A percentile compares a stretch with the other conserved stretches of the same genome.
phyloP scores from a whole-genome alignment of 2,329 filamentous ascomycete genomes.

The Aspergillus thermomutatus region DNA sequence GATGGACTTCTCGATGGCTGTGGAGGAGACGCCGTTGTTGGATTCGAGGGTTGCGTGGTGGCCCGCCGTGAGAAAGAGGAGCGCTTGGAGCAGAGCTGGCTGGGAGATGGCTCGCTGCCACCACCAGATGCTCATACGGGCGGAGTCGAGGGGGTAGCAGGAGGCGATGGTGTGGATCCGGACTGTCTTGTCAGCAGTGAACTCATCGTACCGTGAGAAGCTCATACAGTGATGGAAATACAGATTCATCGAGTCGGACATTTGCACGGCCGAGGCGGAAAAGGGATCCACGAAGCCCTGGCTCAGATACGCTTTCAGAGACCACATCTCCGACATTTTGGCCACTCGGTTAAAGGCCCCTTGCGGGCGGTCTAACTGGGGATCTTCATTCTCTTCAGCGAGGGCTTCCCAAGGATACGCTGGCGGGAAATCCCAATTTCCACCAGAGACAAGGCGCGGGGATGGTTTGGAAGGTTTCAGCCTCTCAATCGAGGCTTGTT shows the following conservation, averaged over 20 bases:
- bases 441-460: not conserved
- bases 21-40: constrained; percentile 8
- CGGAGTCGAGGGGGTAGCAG: constrained; percentile 17
- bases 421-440: too few relatives aligned
- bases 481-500: constrained; percentile 2
- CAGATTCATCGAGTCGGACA: constrained; percentile 10
- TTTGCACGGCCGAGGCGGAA: constrained; percentile 2
- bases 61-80: constrained; percentile 15
- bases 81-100: constrained; percentile 16
- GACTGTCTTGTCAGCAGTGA: constrained; percentile 1
- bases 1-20: constrained; percentile 7
- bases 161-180: constrained; percentile 12
- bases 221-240: constrained; percentile 20
- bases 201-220: not conserved
- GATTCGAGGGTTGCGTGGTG: constrained; percentile 15
- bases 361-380: not conserved
- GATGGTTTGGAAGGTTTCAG: not conserved
- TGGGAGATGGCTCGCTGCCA: constrained; percentile 14
- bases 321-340: constrained; percentile 2
- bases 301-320: constrained; percentile 5
- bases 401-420: too few relatives aligned
- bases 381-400: not conserved
- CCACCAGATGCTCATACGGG: constrained; percentile 15
- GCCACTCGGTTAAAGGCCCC: not conserved
- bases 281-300: constrained; percentile 8